Percentiles rank a stretch among this genome's conserved stretches.
These are phyloP conservation scores for Blechomonas ayalai DNA, from an alignment of 208 protist species.

Conservation along the genomic window DNA sequence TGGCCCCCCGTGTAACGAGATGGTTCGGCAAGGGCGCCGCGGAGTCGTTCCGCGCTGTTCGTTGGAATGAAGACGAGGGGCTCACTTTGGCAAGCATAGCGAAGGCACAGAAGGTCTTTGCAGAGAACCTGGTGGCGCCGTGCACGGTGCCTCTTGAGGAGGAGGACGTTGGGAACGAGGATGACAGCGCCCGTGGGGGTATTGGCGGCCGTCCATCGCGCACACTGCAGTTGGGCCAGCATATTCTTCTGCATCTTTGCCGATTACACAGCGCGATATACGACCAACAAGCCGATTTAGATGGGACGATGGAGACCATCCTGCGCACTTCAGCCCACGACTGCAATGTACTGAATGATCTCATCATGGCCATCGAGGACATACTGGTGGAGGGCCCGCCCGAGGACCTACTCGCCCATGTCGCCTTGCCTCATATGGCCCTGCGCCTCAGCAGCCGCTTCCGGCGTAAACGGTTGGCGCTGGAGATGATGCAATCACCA, in stretches of 20 bases:
- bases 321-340: constrained; percentile 52
- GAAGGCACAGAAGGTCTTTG: constrained; percentile 7
- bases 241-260: constrained; percentile 62
- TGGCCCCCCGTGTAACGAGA: constrained; percentile 24
- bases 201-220: neutral
- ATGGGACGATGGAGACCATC: constrained; percentile 54
- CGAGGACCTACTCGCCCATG: constrained; percentile 14
- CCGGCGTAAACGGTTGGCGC: no score
- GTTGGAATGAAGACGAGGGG: constrained; percentile 28
- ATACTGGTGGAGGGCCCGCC: constrained; percentile 23
- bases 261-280: constrained; percentile 56
- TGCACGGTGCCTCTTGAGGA: constrained; percentile 23
- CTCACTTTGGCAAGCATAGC: constrained; percentile 17
- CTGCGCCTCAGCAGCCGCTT: constrained; percentile 21
- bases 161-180: constrained; percentile 2
- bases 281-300: constrained; percentile 56
- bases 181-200: neutral
- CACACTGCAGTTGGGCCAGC: constrained; percentile 42
- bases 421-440: constrained; percentile 47
- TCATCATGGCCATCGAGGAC: constrained; percentile 40
- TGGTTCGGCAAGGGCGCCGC: constrained; percentile 52
- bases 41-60: constrained; percentile 52
- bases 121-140: constrained; percentile 16
- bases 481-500: no score
- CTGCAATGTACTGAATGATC: constrained; percentile 65